These are phyloP conservation scores for Brassica balearica DNA, from an alignment of 441 rosid species.

Conservation along the genomic window DNA sequence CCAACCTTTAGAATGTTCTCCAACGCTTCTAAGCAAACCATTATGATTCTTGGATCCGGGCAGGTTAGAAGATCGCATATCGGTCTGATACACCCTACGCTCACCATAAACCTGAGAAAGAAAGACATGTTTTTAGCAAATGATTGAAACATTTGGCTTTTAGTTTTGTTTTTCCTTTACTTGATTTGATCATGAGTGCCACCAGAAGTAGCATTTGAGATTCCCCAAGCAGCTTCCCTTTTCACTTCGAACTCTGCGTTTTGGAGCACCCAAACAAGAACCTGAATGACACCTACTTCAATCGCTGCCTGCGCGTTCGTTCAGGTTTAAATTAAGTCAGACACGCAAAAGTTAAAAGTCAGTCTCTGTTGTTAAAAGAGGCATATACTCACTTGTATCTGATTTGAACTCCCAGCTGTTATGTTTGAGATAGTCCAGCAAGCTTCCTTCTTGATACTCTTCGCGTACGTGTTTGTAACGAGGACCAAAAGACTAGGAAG, in stretches of 20 bases:
- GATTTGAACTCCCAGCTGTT: conserved; percentile 56
- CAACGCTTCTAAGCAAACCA: conserved; percentile 60
- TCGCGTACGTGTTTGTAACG: conserved; percentile 49
- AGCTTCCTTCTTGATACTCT: conserved; percentile 61
- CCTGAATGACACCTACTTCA: conserved; percentile 51
- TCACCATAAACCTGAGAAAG: conserved; percentile 47
- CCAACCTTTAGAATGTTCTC: conserved; percentile 64
- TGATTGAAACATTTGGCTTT: background rate
- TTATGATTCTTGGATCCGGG: conserved; percentile 55
- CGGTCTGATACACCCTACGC: conserved; percentile 59
- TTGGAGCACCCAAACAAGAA: conserved; percentile 56
- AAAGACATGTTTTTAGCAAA: background rate
- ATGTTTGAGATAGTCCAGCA: conserved; percentile 68
- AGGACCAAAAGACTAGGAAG: conserved; percentile 54
- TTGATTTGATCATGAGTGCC: conserved; percentile 64
- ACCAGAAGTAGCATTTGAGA: conserved; percentile 61
- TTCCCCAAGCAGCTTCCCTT: conserved; percentile 65
- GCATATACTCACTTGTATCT: conserved; percentile 53
- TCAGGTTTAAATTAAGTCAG: background rate
- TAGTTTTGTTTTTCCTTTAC: conserved; percentile 25
- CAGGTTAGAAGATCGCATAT: conserved; percentile 58
- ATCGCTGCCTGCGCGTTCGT: conserved; percentile 53
- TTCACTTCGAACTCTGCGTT: conserved; percentile 61
- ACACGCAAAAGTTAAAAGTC: background rate
- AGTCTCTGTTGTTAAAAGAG: background rate